Conservation (phyloP, 2,329 filamentous ascomycete genomes). For the Phyllosticta citriasiana region DNA sequence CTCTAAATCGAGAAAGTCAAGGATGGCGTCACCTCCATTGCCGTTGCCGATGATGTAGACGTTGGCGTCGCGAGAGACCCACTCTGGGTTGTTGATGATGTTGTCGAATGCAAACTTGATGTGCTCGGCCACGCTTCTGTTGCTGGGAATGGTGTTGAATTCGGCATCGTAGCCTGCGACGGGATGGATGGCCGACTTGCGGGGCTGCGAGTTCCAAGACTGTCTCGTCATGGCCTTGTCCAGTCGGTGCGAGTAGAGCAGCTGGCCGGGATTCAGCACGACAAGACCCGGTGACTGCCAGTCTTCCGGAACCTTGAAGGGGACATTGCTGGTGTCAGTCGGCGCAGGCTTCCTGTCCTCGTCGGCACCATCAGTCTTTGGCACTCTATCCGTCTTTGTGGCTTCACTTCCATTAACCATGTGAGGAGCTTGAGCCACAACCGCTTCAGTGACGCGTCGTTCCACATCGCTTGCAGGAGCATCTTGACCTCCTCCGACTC, state of each 20-base stretch:
- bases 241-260: conserved; percentile 62
- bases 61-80: conserved; percentile 41
- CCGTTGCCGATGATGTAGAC: conserved; percentile 60
- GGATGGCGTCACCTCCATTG: conserved; percentile 3
- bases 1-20: not conserved
- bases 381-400: not conserved
- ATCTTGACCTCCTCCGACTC: not conserved
- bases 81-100: conserved; percentile 40
- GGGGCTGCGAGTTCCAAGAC: conserved; percentile 50
- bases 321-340: conserved; percentile 4
- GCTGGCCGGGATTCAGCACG: conserved; percentile 67
- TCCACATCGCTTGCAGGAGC: not conserved
- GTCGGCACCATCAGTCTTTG: not conserved
- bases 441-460: not conserved
- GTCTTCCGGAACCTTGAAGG: not conserved
- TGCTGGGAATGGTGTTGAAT: conserved; percentile 54
- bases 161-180: conserved; percentile 26
- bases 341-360: conserved; percentile 7
- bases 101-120: conserved; percentile 56
- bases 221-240: conserved; percentile 49
- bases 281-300: conserved; percentile 49
- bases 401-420: not conserved
- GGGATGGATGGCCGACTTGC: conserved; percentile 40
- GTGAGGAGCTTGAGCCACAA: not conserved
- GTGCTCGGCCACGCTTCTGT: conserved; percentile 51